These are phyloP conservation scores for Raffaelea ambrosiae DNA, from an alignment of 2,329 filamentous ascomycete genomes.

Conservation along the genomic window DNA sequence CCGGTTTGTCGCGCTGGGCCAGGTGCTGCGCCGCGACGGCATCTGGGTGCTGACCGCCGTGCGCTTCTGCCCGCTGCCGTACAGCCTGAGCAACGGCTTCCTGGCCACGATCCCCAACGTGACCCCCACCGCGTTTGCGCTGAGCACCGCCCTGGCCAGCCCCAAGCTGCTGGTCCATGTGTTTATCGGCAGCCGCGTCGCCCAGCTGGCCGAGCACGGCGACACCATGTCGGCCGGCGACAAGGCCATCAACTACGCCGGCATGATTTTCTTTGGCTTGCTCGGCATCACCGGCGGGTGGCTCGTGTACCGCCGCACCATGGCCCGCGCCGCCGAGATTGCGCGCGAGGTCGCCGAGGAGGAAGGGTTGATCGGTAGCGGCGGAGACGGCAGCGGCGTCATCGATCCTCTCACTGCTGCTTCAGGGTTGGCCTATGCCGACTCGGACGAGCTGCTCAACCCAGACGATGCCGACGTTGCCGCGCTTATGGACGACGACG, in stretches of 20 bases:
- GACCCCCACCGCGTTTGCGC: constrained; percentile 61
- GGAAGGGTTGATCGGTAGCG: constrained; percentile 18
- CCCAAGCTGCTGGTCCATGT: constrained; percentile 88
- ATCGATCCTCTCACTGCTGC: too few species aligned
- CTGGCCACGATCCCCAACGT: constrained; percentile 91
- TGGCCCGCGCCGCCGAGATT: constrained; percentile 53
- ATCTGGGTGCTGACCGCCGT: constrained; percentile 86
- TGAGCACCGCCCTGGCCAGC: constrained; percentile 72
- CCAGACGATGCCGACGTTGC: constrained; percentile 39
- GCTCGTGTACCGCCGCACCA: constrained; percentile 71
- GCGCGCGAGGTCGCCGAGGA: constrained; percentile 38
- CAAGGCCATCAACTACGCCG: constrained; percentile 75
- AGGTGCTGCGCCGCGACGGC: constrained; percentile 86
- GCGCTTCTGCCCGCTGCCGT: constrained; percentile 84
- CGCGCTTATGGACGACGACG: constrained; percentile 49
- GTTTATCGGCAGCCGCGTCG: constrained; percentile 82
- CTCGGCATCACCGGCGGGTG: constrained; percentile 71
- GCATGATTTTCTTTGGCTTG: constrained; percentile 63
- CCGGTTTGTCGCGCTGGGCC: constrained; percentile 77
- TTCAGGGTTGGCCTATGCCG: constrained; percentile 20
- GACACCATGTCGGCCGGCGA: constrained; percentile 73
- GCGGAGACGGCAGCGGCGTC: constrained; percentile 17
- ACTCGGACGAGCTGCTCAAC: constrained; percentile 18
- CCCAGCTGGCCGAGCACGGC: constrained; percentile 71
- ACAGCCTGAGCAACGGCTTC: constrained; percentile 88